Base-by-base conservation (phyloP, 305 asterid genomes). In the Lippia alba region DNA sequence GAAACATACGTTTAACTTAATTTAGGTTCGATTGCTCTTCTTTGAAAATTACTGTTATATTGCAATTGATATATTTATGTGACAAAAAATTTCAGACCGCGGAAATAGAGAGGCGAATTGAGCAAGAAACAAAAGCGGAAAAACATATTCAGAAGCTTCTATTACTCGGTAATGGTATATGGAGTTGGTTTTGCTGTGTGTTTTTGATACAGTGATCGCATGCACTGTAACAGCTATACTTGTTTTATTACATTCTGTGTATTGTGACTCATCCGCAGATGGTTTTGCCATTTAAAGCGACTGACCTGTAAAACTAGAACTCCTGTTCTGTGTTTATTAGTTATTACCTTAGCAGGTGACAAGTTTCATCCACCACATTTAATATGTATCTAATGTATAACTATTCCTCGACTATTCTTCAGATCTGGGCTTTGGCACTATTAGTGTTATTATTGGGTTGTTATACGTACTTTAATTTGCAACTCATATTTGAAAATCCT, bases 111-210 rank as follows among this genome's bases (percentile, higher is more conserved):
- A 83, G 98, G 82, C 83, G 97, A 73, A 94, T 94, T 40, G 99
- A 94, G 79, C 98, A 83, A 83, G 99, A 94, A 85, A 80, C 98
- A 3, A 90, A 92, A 73, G 96, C 97, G 7, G 98, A 92, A 81
- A 87, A 87, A 79, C 98, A 95, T 77, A 90, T 92, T 74, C 99
- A 92, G 83, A 95, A 92, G 79, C 97, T 95, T 82, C 91, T 95
- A 44, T 82, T 94, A 81, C 98, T 94, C 65, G 99, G 99, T 94
- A 81, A 41, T 50, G 12, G 15, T 67, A 40, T 71, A 49, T 71
- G 67, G 60, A 60, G 3, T 48, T 75, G 40, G 10, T 44, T 72
- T 53, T 61, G 46, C 64, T 60, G 19, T 33, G 18, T 71, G 59
- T 24, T 12, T 60, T 65, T 32, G 51, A 10, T 18, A 8, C 10